Evolutionary conservation across 345 rosid genomes (phyloP).

Genomic region (Hibiscus syriacus): DNA sequence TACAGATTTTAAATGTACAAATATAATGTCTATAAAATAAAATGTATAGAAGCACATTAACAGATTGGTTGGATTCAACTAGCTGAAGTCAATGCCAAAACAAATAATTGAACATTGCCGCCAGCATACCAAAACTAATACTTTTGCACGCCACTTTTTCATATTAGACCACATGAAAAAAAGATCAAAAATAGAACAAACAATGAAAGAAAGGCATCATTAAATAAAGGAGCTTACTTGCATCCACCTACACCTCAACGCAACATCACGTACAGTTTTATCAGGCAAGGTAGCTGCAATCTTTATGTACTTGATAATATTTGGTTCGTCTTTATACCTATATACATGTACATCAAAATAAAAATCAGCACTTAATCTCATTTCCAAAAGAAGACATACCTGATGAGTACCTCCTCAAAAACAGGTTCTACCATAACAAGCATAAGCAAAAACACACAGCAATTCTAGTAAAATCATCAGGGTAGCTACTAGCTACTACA

Average conservation of each 20-base stretch:
- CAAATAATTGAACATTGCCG: not conserved
- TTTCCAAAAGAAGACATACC: slow-evolving; percentile 1
- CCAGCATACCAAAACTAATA: slow-evolving; percentile 1
- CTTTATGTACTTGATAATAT: slow-evolving; percentile 75
- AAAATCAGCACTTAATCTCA: not conserved
- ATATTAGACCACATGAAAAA: not conserved
- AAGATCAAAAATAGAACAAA: not conserved
- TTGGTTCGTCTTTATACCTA: slow-evolving; percentile 70
- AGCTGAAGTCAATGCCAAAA: not conserved
- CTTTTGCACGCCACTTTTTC: not conserved
- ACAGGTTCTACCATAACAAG: not conserved
- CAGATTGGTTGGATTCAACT: not conserved
- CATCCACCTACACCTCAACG: slow-evolving; percentile 95
- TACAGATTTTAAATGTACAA: not conserved
- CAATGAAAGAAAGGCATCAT: not conserved
- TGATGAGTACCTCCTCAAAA: not conserved
- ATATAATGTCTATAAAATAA: not conserved
- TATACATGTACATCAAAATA: slow-evolving; percentile 4
- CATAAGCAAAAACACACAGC: not conserved
- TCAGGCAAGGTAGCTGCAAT: slow-evolving; percentile 73
- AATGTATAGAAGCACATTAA: not conserved
- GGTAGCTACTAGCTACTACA: not conserved
- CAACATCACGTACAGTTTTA: slow-evolving; percentile 93
- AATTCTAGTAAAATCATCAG: not conserved
- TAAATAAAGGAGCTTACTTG: slow-evolving; percentile 44